phyloP scores from a whole-genome alignment of 805 yeast genomes.

The Candida methanosorbosa region DNA sequence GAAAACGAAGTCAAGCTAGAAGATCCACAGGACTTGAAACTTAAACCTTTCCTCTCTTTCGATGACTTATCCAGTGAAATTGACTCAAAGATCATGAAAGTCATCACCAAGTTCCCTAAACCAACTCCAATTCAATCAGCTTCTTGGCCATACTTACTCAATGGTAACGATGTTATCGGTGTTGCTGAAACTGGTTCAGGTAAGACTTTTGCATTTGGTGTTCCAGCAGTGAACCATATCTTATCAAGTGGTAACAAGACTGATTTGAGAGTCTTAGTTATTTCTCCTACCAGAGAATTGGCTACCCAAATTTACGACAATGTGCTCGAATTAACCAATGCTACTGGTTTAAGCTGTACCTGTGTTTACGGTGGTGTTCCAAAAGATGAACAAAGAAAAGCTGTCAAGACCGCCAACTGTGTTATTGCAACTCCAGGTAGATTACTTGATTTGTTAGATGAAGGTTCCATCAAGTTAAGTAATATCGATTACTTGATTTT shows the following conservation, averaged over 20 bases:
- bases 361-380: conserved; percentile 98
- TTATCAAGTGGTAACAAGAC: conserved; percentile 29
- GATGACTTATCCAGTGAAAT: conserved; percentile 41
- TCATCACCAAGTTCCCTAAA: conserved; percentile 63
- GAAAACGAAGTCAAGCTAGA: conserved; percentile 76
- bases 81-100: conserved; percentile 46
- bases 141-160: conserved; percentile 83
- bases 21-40: conserved; percentile 43
- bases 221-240: conserved; percentile 84
- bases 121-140: conserved; percentile 95
- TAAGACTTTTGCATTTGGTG: conserved; percentile 94
- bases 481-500: conserved; percentile 71
- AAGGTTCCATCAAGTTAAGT: conserved; percentile 68
- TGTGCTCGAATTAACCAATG: conserved; percentile 54
- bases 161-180: conserved; percentile 90
- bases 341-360: conserved; percentile 57
- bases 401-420: conserved; percentile 63
- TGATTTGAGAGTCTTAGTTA: conserved; percentile 68
- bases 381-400: conserved; percentile 79
- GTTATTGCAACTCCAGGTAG: conserved; percentile 99
- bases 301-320: conserved; percentile 92
- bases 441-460: conserved; percentile 80
- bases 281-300: conserved; percentile 96
- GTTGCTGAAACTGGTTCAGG: conserved; percentile 98
- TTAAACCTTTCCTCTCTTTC: conserved; percentile 68